Evolutionary conservation across 257 asterid species (phyloP), one percentile per base, ranked within the genome.

Genomic region (Nicotiana otophora): DNA sequence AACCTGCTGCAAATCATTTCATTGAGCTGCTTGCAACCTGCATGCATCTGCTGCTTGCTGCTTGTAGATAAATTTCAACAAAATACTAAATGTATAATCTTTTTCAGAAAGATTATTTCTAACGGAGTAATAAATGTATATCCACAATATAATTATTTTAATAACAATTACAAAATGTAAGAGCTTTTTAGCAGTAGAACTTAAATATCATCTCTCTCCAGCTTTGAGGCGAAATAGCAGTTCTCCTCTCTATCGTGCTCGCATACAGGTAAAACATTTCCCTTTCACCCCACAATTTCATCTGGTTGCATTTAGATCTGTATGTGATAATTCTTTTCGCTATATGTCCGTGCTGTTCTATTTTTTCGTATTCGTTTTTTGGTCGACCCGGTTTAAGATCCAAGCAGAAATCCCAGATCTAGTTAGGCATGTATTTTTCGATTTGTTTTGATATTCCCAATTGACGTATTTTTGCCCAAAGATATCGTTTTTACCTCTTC

Each of bases 341-440:
- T 54, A 54, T 1, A 54, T 54, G 3, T 15, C 20, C 0, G 2
- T 15, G 60, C 51, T 42, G 51, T 42, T 42, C 12, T 42, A 42
- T 0, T 42, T 54, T 54, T 42, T 42, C 23, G 20, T n/a, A 70
- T 51, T 74, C 26, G 26, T 2, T 48, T 51, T 48, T 51, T 63
- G 63, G 63, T 75, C 63, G 63, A 75, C 46, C 63, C 63, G 63
- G 80, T 51, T 75, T 75, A 75, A 51, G 42, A 51, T 28, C 63
- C 42, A 74, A 36, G 14, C 36, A 1, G 36, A 72, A 46, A 72
- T 72, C 20, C 23, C 63, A 75, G 80, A 75, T 75, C 80, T 75
- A 75, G 26, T 51, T 23, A 4, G 26, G 26, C 46, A 75, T 28
- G 26, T 14, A 8, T 26, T 33, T 7, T 75, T 51, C 2, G 4